A percentile compares a stretch with the other conserved stretches of the same genome.
Conservation (phyloP, 768 basidiomycete genomes). For the Pleurotus citrinopileatus region DNA sequence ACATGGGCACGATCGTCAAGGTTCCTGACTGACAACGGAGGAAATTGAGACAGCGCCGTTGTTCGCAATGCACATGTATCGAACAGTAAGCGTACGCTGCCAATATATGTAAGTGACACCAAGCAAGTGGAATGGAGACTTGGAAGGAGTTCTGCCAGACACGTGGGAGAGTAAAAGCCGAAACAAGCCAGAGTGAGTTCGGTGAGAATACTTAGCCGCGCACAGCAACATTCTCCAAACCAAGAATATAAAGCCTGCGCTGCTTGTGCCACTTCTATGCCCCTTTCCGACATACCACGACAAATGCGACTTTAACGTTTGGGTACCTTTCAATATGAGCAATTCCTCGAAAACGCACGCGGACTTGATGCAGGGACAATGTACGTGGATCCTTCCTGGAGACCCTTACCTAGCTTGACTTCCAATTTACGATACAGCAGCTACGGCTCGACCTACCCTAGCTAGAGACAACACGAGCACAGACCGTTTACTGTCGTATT, state of each 20-base stretch:
- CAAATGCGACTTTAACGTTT: background rate
- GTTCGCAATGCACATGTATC: too few relatives aligned
- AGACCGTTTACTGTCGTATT: slow-evolving; percentile 48
- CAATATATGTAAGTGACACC: too few relatives aligned
- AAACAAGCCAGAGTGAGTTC: too few relatives aligned
- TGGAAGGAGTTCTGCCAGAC: too few relatives aligned
- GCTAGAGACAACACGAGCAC: slow-evolving; percentile 25
- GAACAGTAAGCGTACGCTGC: too few relatives aligned
- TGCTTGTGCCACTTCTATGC: background rate
- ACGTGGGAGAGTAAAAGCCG: too few relatives aligned
- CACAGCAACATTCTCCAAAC: background rate
- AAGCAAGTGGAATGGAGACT: too few relatives aligned
- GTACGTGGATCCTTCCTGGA: background rate
- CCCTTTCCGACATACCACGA: background rate
- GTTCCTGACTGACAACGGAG: too few relatives aligned
- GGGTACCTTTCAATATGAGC: background rate
- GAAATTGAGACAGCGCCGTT: too few relatives aligned
- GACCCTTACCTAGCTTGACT: background rate
- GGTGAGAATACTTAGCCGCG: background rate
- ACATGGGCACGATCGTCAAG: too few relatives aligned
- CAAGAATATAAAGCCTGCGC: background rate
- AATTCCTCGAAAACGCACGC: background rate
- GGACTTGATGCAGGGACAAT: too few relatives aligned
- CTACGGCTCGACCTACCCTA: slow-evolving; percentile 21
- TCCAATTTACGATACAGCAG: slow-evolving; percentile 14